Conservation (phyloP, 1,284 basidiomycete species). For the Puccinia coronata region DNA sequence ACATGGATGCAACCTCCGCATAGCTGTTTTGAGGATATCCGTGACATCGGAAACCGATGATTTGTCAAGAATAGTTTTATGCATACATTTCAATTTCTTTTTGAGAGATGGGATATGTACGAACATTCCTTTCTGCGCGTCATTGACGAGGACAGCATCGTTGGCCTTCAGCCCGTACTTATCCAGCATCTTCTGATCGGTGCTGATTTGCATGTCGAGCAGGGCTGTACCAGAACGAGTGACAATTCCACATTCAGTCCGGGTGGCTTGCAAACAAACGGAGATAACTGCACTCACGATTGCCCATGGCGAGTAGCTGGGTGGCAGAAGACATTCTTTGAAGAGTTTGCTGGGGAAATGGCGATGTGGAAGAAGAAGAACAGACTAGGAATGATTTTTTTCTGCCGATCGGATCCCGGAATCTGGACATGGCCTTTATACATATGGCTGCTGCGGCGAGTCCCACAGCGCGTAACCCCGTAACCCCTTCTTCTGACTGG, state of each 20-base stretch:
- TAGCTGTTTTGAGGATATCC: slow-evolving; percentile 5
- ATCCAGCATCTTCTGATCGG: slow-evolving; percentile 78
- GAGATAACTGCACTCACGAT: slow-evolving; percentile 53
- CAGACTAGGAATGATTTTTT: no score
- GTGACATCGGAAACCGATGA: not conserved
- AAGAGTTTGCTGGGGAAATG: not conserved
- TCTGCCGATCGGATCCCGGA: not conserved
- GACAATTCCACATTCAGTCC: not conserved
- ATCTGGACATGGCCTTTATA: not conserved
- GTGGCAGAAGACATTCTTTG: slow-evolving; percentile 45
- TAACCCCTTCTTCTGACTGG: no score
- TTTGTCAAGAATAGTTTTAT: not conserved
- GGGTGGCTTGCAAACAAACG: not conserved
- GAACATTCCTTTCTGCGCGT: slow-evolving; percentile 81
- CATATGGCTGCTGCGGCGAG: not conserved
- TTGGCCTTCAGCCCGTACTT: slow-evolving; percentile 93
- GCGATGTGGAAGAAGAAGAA: not conserved
- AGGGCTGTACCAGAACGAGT: slow-evolving; percentile 51
- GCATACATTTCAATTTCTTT: slow-evolving; percentile 29
- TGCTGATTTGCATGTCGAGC: slow-evolving; percentile 61
- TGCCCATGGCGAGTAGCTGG: slow-evolving; percentile 56
- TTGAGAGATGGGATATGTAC: slow-evolving; percentile 54
- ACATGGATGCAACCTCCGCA: slow-evolving; percentile 39
- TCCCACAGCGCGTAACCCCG: no score
- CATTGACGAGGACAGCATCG: slow-evolving; percentile 92